Conservation (phyloP, 2,329 filamentous ascomycete genomes). For the Ophiostoma sp. region DNA sequence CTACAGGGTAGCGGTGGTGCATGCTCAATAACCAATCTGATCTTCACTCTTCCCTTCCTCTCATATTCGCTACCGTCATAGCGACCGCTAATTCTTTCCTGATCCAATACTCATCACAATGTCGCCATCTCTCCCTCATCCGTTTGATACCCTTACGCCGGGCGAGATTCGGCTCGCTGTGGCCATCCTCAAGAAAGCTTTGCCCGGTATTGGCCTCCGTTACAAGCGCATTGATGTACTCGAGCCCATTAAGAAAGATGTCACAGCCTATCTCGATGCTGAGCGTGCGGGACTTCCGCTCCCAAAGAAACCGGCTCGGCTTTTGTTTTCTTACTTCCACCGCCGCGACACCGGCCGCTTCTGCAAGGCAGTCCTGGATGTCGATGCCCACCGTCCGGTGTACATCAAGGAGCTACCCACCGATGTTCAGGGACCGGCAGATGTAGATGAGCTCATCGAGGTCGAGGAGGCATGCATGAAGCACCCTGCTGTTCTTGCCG, state of each 20-base stretch:
- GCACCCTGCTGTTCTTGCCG: conserved; percentile 40
- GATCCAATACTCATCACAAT: background rate
- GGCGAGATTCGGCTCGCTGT: background rate
- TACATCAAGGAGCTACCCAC: background rate
- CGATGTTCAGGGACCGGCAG: conserved; percentile 32
- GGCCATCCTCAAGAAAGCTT: background rate
- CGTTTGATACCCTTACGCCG: background rate
- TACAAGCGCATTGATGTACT: background rate
- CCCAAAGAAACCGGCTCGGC: background rate
- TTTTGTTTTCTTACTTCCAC: background rate
- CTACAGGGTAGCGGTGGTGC: too few species aligned
- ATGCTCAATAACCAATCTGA: too few species aligned
- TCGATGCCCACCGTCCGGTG: background rate
- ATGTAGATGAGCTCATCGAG: conserved; percentile 39
- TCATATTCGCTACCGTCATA: background rate
- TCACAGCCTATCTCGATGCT: background rate
- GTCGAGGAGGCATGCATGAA: conserved; percentile 37
- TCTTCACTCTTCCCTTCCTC: background rate
- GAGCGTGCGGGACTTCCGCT: background rate
- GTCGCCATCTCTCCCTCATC: background rate
- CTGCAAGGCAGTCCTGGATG: background rate
- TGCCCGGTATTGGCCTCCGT: background rate
- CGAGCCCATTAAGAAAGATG: background rate
- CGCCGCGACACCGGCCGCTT: background rate
- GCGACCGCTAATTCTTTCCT: background rate